These are phyloP conservation scores for Didymella pomorum DNA, from an alignment of 2,329 filamentous ascomycete genomes.

Conservation along the genomic window DNA sequence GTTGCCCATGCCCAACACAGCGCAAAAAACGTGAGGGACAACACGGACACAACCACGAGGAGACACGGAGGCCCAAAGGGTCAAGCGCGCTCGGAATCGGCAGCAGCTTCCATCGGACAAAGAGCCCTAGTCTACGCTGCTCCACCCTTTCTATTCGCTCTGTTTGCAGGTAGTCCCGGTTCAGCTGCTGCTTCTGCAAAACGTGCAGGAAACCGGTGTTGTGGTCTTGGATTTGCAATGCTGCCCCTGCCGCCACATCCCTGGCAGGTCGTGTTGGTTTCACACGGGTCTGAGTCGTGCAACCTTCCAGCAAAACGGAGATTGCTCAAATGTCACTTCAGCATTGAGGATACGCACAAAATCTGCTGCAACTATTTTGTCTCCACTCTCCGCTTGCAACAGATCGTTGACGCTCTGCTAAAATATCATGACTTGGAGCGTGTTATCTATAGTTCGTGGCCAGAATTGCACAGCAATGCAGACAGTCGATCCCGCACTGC, in stretches of 20 bases:
- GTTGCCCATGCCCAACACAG: constrained; percentile 16
- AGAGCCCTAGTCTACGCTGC: constrained; percentile 3
- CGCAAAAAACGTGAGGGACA: constrained; percentile 13
- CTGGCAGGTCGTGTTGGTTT: constrained; percentile 16
- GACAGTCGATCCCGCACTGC: background rate
- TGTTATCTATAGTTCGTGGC: background rate
- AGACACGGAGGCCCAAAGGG: background rate
- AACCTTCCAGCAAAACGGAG: constrained; percentile 13
- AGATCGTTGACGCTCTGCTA: background rate
- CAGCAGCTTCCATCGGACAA: constrained; percentile 9
- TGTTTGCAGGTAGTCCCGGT: constrained; percentile 12
- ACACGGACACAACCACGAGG: constrained; percentile 9
- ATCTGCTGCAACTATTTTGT: background rate
- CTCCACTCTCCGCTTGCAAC: background rate
- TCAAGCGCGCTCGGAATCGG: constrained; percentile 7
- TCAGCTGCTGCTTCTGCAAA: constrained; percentile 18
- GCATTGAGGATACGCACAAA: constrained; percentile 8
- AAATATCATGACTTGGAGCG: background rate
- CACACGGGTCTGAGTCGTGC: constrained; percentile 17
- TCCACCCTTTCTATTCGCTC: constrained; percentile 12
- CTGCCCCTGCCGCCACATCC: constrained; percentile 7
- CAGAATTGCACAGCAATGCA: background rate
- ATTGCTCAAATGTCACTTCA: constrained; percentile 14
- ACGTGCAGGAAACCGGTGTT: constrained; percentile 16
- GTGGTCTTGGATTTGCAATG: constrained; percentile 10